phyloP scores from a whole-genome alignment of 768 basidiomycete genomes.

The Tremella fuciformis region DNA sequence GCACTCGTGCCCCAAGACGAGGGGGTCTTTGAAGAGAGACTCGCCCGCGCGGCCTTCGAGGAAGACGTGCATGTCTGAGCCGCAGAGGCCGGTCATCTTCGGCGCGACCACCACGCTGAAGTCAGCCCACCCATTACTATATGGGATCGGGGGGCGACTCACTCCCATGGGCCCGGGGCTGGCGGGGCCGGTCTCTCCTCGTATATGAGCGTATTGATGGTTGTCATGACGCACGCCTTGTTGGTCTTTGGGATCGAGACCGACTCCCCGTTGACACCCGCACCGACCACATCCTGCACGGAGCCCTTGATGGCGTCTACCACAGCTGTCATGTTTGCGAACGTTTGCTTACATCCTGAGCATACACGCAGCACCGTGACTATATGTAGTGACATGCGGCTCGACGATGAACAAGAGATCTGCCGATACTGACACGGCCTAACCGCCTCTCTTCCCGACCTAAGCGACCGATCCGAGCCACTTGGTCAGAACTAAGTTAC shows the following conservation, averaged over 20 bases:
- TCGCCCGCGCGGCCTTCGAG: neutral
- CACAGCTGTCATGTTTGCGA: too few relatives aligned
- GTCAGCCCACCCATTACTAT: neutral
- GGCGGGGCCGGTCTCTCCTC: neutral
- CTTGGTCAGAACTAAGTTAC: neutral
- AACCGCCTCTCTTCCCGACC: too few relatives aligned
- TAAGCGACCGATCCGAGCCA: too few relatives aligned
- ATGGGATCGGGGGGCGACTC: neutral
- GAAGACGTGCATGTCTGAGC: neutral
- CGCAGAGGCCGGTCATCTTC: neutral
- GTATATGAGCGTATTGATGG: neutral
- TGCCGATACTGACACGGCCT: too few relatives aligned
- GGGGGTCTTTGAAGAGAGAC: slow-evolving; percentile 9
- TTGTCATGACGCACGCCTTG: neutral
- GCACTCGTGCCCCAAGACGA: slow-evolving; percentile 27
- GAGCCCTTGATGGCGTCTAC: too few relatives aligned
- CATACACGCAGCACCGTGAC: too few relatives aligned
- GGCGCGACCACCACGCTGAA: neutral
- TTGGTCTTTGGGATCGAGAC: neutral
- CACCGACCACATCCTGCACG: too few relatives aligned
- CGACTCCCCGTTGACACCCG: too few relatives aligned
- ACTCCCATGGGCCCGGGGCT: neutral
- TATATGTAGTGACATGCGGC: too few relatives aligned
- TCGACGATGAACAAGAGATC: too few relatives aligned
- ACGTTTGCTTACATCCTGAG: too few relatives aligned